Base-by-base conservation (phyloP, 805 yeast genomes). In the Schwanniomyces yamadae region DNA sequence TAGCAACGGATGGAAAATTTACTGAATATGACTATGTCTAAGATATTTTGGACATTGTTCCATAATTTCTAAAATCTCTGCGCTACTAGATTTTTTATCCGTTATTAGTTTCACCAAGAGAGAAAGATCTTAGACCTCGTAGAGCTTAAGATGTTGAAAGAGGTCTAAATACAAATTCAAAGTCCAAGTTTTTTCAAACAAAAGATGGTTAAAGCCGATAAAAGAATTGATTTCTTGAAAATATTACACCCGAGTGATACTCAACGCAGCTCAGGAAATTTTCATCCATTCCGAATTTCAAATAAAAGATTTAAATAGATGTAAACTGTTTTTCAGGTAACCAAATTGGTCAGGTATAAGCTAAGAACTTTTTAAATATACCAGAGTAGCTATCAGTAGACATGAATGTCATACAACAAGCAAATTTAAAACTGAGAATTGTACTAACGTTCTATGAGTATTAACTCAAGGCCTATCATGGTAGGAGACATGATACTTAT, bases 31-130 rank as follows among this genome's bases (percentile, higher is more conserved):
- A 60, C 43, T 51, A 41, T 28, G 51, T 57, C 16, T 61, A 66
- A 66, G 66, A 64, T 13, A 66, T 61, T 12, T 37, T 61, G 29
- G 66, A 61, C 38, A 52, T 58, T 30, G 63, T 56, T 19, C 61
- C 62, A n/a, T 3, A 66, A 61, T 48, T 54, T 61, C 39, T 41
- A 65, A 33, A 47, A 44, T 22, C 46, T 61, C 11, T 50, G 58
- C 39, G 66, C 62, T 10, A 57, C 52, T 49, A 14, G 51, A 47
- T 17, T 39, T 45, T 24, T 65, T 65, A 2, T 49, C 63, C 8
- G 49, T 61, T 19, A 55, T 60, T 25, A 61, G 51, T 54, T 22
- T 59, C 61, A 15, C 66, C 66, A 23, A 45, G 66, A 22, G 66
- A 61, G 37, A 52, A 50, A 21, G 60, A 53, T 25, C 34, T 61